Base-by-base conservation (phyloP, 495 filamentous ascomycete species). In the Clohesyomyces aquaticus region DNA sequence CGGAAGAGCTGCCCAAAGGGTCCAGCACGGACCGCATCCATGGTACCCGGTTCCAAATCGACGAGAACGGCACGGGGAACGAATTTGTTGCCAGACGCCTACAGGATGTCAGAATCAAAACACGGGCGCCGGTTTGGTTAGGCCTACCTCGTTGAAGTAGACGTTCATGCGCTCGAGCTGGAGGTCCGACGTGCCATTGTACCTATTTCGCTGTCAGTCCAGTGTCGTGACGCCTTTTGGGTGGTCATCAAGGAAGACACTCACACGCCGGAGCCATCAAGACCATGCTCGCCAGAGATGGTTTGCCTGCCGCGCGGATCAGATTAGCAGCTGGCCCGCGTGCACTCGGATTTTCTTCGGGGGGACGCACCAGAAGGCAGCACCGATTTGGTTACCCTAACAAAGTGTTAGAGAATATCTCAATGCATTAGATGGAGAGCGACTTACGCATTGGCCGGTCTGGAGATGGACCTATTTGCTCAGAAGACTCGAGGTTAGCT, bases 121-220 rank as follows among this genome's bases (percentile, higher is more conserved):
- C 55, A 56, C 2, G 53, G 48, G 25, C 28, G 19, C 18, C 8
- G 41, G 45, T 12, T 10, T 53, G 32, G 47, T 18, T n/a, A 14
- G 63, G 78, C 82, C 58, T 77, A 96, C 93, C 89, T 98, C 91
- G 82, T 97, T 99, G 87, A 99, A 99, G 87, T 99, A 99, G 78
- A 99, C 94, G 82, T 93, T 99, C 93, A 99, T 96, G 75, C 94
- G 93, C 88, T 99, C 94, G 64, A 97, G 84, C 84, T 99, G 94
- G 76, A 99, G 92, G 80, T 98, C 94, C 55, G 93, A 97, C 67
- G 91, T 89, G 72, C 95, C 94, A 79, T 93, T 93, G 85, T 97
- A 98, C 60, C 93, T 98, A 47, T 19, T 18, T 12, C n/a, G 11
- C 14, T 35, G 47, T 71, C 32, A 71, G 64, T 41, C 35, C 48